phyloP scores from a whole-genome alignment of 2,329 filamentous ascomycete species.

The Rutstroemia sp. region DNA sequence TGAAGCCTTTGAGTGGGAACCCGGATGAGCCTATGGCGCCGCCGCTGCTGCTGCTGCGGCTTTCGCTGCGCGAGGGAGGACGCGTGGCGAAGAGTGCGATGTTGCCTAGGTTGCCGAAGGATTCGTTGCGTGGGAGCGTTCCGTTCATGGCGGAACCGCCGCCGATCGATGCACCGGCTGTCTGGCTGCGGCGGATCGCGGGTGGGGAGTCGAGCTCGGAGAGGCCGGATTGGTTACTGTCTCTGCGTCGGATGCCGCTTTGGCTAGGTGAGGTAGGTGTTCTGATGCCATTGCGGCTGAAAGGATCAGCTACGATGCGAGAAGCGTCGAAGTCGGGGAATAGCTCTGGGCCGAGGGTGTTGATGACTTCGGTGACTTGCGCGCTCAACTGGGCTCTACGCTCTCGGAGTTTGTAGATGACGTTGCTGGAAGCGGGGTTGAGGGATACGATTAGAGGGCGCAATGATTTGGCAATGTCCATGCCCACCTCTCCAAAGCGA shows the following conservation, averaged over 20 bases:
- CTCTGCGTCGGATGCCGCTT: constrained; percentile 31
- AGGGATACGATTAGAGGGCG: constrained; percentile 80
- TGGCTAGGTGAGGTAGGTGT: constrained; percentile 22
- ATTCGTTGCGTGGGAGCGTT: constrained; percentile 73
- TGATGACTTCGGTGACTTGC: constrained; percentile 87
- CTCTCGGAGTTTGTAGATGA: constrained; percentile 68
- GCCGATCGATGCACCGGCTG: constrained; percentile 22
- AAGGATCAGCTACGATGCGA: constrained; percentile 57
- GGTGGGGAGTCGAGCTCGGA: constrained; percentile 25
- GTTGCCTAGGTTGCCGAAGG: constrained; percentile 80
- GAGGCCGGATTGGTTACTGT: constrained; percentile 42
- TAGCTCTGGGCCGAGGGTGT: constrained; percentile 89
- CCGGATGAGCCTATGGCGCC: constrained; percentile 52
- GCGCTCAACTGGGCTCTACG: constrained; percentile 67
- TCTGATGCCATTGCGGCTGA: constrained; percentile 23
- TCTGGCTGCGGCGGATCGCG: constrained; percentile 20
- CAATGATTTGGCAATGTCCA: constrained; percentile 96
- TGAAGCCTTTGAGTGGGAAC: constrained; percentile 66
- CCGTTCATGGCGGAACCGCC: constrained; percentile 28
- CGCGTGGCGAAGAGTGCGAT: constrained; percentile 87
- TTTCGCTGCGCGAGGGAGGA: constrained; percentile 71
- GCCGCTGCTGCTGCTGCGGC: constrained; percentile 60
- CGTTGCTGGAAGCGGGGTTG: constrained; percentile 76
- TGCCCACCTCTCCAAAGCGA: constrained; percentile 93
- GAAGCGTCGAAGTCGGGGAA: constrained; percentile 90